A percentile compares a stretch with the other conserved stretches of the same genome.
phyloP scores from a whole-genome alignment of 2,329 filamentous ascomycete species.

The Talaromyces sp. region DNA sequence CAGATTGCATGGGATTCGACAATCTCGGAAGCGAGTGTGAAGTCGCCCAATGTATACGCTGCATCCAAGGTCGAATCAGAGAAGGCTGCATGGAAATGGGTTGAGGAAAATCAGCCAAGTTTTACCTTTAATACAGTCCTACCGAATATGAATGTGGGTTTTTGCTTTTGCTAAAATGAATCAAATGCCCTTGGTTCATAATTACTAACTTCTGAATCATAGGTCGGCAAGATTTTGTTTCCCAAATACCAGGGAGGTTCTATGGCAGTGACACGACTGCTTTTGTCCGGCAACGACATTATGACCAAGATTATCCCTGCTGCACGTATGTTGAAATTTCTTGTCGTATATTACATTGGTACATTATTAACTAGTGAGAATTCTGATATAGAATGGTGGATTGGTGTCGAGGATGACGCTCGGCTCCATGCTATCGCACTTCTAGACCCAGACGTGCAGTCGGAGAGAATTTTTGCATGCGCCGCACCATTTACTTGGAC shows the following conservation, averaged over 20 bases:
- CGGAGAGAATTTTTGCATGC: conserved; percentile 51
- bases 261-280: neutral
- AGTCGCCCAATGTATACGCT: conserved; percentile 29
- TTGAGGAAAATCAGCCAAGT: conserved; percentile 36
- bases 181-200: neutral
- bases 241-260: neutral
- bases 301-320: neutral
- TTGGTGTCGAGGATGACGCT: conserved; percentile 45
- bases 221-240: neutral
- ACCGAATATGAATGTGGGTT: conserved; percentile 28
- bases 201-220: neutral
- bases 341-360: neutral
- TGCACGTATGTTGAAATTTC: neutral
- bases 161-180: neutral
- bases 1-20: conserved; percentile 9
- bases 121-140: conserved; percentile 39
- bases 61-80: conserved; percentile 45
- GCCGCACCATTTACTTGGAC: conserved; percentile 42
- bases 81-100: conserved; percentile 42
- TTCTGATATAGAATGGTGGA: conserved; percentile 32
- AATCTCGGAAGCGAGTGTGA: conserved; percentile 22
- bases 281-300: neutral
- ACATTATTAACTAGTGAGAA: neutral
- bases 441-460: conserved; percentile 39
- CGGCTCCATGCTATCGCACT: conserved; percentile 50